Evolutionary conservation across 1,139 yeast genomes (phyloP).

Genomic region (Kodamaea fungicola): DNA sequence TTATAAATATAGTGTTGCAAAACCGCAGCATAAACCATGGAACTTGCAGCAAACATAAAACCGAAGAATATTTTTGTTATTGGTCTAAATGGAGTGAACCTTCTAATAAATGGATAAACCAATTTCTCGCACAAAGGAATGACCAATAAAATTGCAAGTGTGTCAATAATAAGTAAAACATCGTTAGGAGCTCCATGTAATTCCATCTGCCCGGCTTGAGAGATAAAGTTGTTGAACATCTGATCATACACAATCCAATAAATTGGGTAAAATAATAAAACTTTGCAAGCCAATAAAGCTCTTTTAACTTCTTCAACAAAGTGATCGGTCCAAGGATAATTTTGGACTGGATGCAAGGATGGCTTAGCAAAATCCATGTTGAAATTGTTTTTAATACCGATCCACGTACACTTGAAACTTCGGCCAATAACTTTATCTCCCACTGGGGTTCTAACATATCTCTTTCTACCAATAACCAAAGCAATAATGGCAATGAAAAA

Average conservation of each 20-base stretch:
- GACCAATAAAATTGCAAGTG: conserved; percentile 57
- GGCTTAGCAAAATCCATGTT: conserved; percentile 56
- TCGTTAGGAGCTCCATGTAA: conserved; percentile 65
- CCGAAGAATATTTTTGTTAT: conserved; percentile 75
- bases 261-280: conserved; percentile 57
- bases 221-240: conserved; percentile 60
- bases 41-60: conserved; percentile 63
- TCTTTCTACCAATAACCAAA: conserved; percentile 52
- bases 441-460: conserved; percentile 59
- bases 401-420: conserved; percentile 47
- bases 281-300: conserved; percentile 59
- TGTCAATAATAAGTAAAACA: conserved; percentile 59
- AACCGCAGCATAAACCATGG: conserved; percentile 83
- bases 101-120: conserved; percentile 55
- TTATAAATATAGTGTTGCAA: conserved; percentile 71
- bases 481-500: conserved; percentile 58
- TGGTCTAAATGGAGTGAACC: conserved; percentile 57
- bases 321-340: conserved; percentile 55
- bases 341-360: conserved; percentile 36
- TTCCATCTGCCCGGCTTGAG: conserved; percentile 66
- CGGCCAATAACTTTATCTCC: conserved; percentile 60
- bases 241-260: conserved; percentile 70
- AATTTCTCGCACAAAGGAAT: conserved; percentile 56
- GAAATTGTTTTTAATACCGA: conserved; percentile 48
- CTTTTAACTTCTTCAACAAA: conserved; percentile 64